phyloP scores from a whole-genome alignment of 805 yeast species.

The Priceomyces medius region DNA sequence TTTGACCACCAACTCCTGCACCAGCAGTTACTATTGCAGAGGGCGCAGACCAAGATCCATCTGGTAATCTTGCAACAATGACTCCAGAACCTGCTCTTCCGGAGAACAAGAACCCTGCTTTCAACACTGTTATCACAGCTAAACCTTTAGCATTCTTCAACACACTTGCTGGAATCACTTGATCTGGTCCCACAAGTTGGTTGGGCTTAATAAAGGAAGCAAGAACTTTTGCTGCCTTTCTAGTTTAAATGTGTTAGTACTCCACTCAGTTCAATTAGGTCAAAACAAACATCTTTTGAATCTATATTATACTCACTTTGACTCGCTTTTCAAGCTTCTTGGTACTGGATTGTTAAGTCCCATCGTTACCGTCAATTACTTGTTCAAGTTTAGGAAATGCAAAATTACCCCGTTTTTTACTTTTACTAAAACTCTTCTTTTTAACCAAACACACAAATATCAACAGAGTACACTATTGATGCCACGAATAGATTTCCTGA shows the following conservation, averaged over 20 bases:
- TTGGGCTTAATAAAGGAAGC: slow-evolving; percentile 92
- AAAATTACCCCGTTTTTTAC: no score
- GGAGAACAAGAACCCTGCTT: slow-evolving; percentile 93
- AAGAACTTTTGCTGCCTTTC: slow-evolving; percentile 90
- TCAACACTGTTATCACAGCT: slow-evolving; percentile 88
- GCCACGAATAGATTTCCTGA: no score
- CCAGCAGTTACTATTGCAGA: slow-evolving; percentile 95
- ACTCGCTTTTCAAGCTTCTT: slow-evolving; percentile 80
- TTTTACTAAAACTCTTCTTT: no score
- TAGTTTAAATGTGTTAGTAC: slow-evolving; percentile 30
- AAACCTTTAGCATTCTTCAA: slow-evolving; percentile 89
- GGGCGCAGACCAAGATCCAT: slow-evolving; percentile 97
- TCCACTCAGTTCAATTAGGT: neutral
- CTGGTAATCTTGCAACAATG: slow-evolving; percentile 88
- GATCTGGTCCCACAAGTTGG: slow-evolving; percentile 84
- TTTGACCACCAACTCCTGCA: slow-evolving; percentile 98
- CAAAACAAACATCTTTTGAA: neutral
- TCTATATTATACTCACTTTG: slow-evolving; percentile 56
- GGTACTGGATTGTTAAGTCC: slow-evolving; percentile 92
- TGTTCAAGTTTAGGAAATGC: no score
- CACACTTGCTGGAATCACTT: slow-evolving; percentile 85
- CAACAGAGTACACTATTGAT: no score
- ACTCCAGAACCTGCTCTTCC: slow-evolving; percentile 98
- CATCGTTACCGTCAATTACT: slow-evolving; percentile 22
- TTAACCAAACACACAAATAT: no score